These are phyloP conservation scores for Cryphonectria radicalis DNA, from an alignment of 2,329 filamentous ascomycete species.

Conservation along the genomic window DNA sequence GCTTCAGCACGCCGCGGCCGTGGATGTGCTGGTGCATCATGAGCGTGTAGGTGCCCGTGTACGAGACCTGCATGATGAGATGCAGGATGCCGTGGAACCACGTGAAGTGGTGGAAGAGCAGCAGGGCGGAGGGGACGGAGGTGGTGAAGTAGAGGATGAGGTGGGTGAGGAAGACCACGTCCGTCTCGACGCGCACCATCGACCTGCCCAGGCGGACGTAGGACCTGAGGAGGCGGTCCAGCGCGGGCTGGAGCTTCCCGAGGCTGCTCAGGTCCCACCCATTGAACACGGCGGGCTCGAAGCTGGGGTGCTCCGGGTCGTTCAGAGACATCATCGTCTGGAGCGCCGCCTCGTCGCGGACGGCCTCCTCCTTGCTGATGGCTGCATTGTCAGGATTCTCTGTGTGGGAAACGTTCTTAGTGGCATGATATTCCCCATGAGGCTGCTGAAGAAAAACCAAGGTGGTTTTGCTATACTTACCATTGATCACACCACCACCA, in stretches of 20 bases:
- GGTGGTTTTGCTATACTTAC: not conserved
- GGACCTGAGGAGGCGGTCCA: conserved; percentile 58
- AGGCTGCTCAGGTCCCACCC: conserved; percentile 45
- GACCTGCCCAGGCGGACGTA: conserved; percentile 61
- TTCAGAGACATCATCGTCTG: conserved; percentile 46
- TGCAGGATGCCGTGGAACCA: conserved; percentile 71
- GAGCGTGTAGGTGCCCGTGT: conserved; percentile 75
- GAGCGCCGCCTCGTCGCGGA: conserved; percentile 39
- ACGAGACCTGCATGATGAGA: conserved; percentile 67
- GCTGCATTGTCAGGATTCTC: conserved; percentile 23
- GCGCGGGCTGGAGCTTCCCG: conserved; percentile 40
- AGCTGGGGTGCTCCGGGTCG: conserved; percentile 44
- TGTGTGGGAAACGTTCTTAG: not conserved
- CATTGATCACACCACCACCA: conserved; percentile 11
- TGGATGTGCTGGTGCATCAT: conserved; percentile 89
- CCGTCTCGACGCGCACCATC: conserved; percentile 67
- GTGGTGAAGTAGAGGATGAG: conserved; percentile 73
- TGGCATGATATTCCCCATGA: no score
- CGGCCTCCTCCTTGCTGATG: conserved; percentile 25
- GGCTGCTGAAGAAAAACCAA: not conserved
- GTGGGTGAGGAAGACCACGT: conserved; percentile 80
- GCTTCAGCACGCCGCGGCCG: conserved; percentile 68
- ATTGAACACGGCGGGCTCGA: conserved; percentile 53
- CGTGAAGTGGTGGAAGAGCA: conserved; percentile 68
- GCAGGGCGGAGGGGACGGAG: conserved; percentile 69